A percentile compares a stretch with the other conserved stretches of the same genome.
phyloP scores from a whole-genome alignment of 1,284 basidiomycete species.

The Ganoderma resinaceum region DNA sequence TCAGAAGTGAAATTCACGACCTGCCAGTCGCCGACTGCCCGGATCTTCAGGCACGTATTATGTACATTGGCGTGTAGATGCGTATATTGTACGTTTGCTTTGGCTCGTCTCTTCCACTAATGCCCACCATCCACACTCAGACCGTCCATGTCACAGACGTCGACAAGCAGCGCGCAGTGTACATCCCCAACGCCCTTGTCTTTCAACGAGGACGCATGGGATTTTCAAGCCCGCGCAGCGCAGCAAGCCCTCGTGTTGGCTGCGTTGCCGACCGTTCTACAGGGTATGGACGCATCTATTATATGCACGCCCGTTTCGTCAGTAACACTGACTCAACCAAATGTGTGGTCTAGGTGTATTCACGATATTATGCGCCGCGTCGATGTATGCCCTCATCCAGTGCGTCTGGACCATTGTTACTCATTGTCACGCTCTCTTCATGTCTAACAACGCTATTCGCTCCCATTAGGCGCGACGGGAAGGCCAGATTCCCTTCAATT shows the following conservation, averaged over 20 bases:
- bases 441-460: too few species aligned
- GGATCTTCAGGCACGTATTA: too few species aligned
- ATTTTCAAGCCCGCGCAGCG: background rate
- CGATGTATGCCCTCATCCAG: background rate
- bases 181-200: background rate
- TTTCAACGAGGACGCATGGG: background rate
- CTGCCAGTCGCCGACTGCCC: too few species aligned
- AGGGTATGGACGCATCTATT: too few species aligned
- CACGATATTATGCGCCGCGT: background rate
- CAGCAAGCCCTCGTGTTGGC: background rate
- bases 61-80: too few species aligned
- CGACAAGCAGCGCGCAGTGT: background rate
- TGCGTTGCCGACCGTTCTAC: background rate
- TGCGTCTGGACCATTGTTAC: background rate
- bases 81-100: background rate
- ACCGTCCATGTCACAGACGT: background rate
- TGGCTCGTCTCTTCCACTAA: background rate
- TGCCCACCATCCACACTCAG: background rate
- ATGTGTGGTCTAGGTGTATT: background rate
- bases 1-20: too few species aligned
- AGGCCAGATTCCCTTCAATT: background rate
- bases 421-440: too few species aligned
- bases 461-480: background rate
- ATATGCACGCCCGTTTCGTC: too few species aligned
- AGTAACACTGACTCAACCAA: background rate